Base-by-base conservation (phyloP, 2,329 filamentous ascomycete species). In the Penicillium decumbens region DNA sequence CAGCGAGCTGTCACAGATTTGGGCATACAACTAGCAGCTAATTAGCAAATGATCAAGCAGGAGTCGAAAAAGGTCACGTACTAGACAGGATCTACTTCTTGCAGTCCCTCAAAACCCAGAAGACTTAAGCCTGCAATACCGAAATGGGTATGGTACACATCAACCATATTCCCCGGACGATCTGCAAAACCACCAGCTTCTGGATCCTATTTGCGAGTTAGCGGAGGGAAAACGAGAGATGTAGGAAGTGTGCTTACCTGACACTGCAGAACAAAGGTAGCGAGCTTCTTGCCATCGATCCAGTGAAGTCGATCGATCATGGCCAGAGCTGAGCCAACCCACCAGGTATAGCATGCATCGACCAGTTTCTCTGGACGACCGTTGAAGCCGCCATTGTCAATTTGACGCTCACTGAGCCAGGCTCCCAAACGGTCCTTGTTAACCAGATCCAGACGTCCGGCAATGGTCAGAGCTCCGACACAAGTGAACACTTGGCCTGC, bases 271-370 rank as follows among this genome's bases (percentile, higher is more conserved):
- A 98, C 96, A 71, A 95, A 98, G 23, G 72, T 70, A 44, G 84
- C 80, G 61, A 98, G 79, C 65, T 88, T 88, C 49, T 84, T 78
- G 43, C 84, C 81, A 73, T 98, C 89, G 66, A 98, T 95, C 93
- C 93, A 98, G 68, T 96, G 88, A 45, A 90, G 79, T 47, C 85
- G 84, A 46, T 80, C 84, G 59, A 98, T 88, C 79, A 97, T 96
- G 40, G 87, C 85, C 59, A 98, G 75, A 67, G 91, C 95, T 65
- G 88, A 92, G 65, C 92, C 75, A 39, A 97, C 93, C 93, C 93
- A 98, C 93, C 93, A 98, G 68, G 89, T 95, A 73, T 98, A 98
- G 74, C 93, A 98, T 12, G 95, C 92, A 68, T 98, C 93, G 67
- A 95, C 92, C 55, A 88, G 75, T 76, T 98, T 98, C 73, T 97